phyloP scores from a whole-genome alignment of 805 yeast genomes.

The Wickerhamomyces sydowiorum region DNA sequence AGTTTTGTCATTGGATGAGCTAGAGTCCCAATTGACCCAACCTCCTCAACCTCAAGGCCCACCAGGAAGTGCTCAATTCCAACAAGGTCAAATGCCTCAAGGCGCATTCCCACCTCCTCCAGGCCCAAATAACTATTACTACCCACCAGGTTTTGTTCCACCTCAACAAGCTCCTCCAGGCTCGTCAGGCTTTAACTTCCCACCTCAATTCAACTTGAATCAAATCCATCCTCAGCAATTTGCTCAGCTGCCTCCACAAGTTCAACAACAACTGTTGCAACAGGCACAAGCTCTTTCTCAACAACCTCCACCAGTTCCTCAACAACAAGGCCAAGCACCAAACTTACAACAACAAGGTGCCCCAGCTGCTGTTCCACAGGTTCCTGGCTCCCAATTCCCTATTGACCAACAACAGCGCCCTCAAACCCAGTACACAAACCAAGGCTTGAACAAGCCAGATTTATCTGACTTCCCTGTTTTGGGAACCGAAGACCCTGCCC shows the following conservation, averaged over 20 bases:
- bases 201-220: conserved; percentile 19
- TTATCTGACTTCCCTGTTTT: conserved; percentile 51
- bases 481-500: conserved; percentile 36
- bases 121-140: conserved; percentile 17
- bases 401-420: conserved; percentile 1
- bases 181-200: conserved; percentile 8
- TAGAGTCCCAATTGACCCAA: conserved; percentile 57
- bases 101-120: conserved; percentile 18
- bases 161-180: conserved; percentile 17
- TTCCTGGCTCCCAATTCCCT: conserved; percentile 1
- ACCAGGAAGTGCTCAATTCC: conserved; percentile 19
- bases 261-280: conserved; percentile 24
- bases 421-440: conserved; percentile 2
- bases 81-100: conserved; percentile 22
- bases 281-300: conserved; percentile 20
- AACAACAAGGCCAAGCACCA: conserved; percentile 13
- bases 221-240: conserved; percentile 21
- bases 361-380: too few species aligned
- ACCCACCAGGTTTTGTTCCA: conserved; percentile 25
- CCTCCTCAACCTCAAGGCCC: conserved; percentile 8
- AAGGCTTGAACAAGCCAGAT: conserved; percentile 14
- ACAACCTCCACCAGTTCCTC: conserved; percentile 2
- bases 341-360: conserved; percentile 1
- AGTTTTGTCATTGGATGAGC: conserved; percentile 71
- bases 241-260: conserved; percentile 23